Conservation (phyloP, 306 rosid species). For the Malus domestica region DNA sequence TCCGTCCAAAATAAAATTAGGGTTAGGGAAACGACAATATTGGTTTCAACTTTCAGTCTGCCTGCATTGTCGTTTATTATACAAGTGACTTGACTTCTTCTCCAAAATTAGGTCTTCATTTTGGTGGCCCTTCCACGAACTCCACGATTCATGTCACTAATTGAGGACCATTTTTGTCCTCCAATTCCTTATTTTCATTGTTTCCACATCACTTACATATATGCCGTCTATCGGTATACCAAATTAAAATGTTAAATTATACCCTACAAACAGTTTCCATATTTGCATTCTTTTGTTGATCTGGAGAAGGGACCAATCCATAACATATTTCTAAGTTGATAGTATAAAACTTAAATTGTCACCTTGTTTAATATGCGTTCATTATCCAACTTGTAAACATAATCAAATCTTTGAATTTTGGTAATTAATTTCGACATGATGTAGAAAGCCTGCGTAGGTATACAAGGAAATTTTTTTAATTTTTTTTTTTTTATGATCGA, state of each 20-base stretch:
- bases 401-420: no score
- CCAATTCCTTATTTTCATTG: slow-evolving; percentile 1
- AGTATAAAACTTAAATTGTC: neutral
- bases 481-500: neutral
- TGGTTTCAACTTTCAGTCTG: neutral
- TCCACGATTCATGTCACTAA: slow-evolving; percentile 19
- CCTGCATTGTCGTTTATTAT: neutral
- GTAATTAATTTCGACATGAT: no score
- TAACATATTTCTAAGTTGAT: neutral
- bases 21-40: neutral
- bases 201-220: neutral
- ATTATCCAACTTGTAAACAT: neutral
- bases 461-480: neutral
- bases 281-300: neutral
- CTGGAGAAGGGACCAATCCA: neutral
- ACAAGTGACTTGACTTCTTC: neutral
- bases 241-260: neutral
- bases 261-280: neutral
- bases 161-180: slow-evolving; percentile 17
- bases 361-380: neutral
- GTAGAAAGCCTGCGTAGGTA: neutral
- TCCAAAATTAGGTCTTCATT: slow-evolving; percentile 8
- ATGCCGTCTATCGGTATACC: neutral
- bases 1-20: neutral
- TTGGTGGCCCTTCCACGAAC: slow-evolving; percentile 13